Evolutionary conservation across 768 basidiomycete species (phyloP).

Genomic region (Suillus hirtellus): DNA sequence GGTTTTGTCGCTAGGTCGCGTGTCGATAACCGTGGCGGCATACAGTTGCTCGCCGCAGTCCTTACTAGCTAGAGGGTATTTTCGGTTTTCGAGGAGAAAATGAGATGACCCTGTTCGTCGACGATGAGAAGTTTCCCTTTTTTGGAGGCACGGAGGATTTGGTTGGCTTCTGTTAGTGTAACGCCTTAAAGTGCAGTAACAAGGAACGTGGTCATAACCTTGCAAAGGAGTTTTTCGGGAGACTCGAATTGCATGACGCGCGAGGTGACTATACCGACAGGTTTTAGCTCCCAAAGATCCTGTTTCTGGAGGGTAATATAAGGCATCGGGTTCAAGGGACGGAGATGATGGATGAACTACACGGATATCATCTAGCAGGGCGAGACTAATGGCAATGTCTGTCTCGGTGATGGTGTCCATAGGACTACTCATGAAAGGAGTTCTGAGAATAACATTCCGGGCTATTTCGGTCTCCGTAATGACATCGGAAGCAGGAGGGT

Average conservation of each 20-base stretch:
- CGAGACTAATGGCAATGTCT: conserved; percentile 90
- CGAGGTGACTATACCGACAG: conserved; percentile 94
- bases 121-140: conserved; percentile 95
- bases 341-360: conserved; percentile 93
- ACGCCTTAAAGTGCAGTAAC: conserved; percentile 88
- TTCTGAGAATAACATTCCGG: conserved; percentile 87
- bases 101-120: conserved; percentile 62
- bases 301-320: conserved; percentile 59
- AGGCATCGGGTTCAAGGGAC: conserved; percentile 18
- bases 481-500: conserved; percentile 84
- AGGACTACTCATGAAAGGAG: conserved; percentile 95
- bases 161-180: conserved; percentile 89
- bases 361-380: conserved; percentile 94
- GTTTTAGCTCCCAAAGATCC: conserved; percentile 85
- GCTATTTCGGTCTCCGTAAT: conserved; percentile 85
- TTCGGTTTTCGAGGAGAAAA: conserved; percentile 92
- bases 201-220: conserved; percentile 88
- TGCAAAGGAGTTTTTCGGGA: conserved; percentile 57
- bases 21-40: conserved; percentile 93
- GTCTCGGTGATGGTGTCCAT: conserved; percentile 99
- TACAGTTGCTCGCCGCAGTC: conserved; percentile 92
- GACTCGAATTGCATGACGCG: conserved; percentile 94
- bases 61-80: conserved; percentile 93
- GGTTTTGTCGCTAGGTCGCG: conserved; percentile 83
- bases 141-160: conserved; percentile 92